Base-by-base conservation (phyloP, 805 yeast species). In the Ogataea saltuana region DNA sequence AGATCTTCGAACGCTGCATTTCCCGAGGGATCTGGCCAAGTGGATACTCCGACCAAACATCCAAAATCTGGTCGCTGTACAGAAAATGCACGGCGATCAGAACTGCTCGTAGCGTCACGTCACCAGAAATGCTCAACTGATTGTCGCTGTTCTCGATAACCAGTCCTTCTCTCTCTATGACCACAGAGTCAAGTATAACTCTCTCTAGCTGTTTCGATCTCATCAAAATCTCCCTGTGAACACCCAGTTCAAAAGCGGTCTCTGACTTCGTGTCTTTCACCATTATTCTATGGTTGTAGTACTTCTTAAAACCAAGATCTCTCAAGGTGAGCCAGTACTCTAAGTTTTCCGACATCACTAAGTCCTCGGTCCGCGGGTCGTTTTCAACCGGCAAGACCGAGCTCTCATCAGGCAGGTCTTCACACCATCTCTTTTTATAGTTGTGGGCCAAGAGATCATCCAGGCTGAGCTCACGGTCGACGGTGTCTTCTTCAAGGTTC, bases 41-140 rank as follows among this genome's bases (percentile, higher is more conserved):
- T 0, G 63, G 60, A 29, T 50, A 64, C n/a, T 58, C 55, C 12
- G 67, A 71, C 84, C 84, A 79, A 8, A 77, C 58, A 31, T 66
- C 70, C 4, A 74, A 31, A 4, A 64, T 56, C 12, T 55, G 53
- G 41, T 78, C 79, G 0, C 82, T 75, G 53, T 81, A 82, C 0
- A 78, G 42, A 42, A 69, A 70, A 53, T 77, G 76, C 5, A 77
- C 48, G 7, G 76, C 54, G 2, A 82, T 62, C 23, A 68, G 58
- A 9, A 72, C 58, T 7, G 63, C 44, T 20, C 58, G 44, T 1
- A 58, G 19, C 8, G 53, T 55, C 3, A 61, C 42, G 19, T 54
- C 46, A 15, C 67, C 66, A n/a, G 44, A 13, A 6, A 60, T 44
- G 3, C 20, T n/a, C 21, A 55, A 11, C 11, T 38, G 33, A 15